A percentile compares a stretch with the other conserved stretches of the same genome.
Evolutionary conservation across 768 basidiomycete genomes (phyloP).

Genomic region (Boletus pseudopeckii): DNA sequence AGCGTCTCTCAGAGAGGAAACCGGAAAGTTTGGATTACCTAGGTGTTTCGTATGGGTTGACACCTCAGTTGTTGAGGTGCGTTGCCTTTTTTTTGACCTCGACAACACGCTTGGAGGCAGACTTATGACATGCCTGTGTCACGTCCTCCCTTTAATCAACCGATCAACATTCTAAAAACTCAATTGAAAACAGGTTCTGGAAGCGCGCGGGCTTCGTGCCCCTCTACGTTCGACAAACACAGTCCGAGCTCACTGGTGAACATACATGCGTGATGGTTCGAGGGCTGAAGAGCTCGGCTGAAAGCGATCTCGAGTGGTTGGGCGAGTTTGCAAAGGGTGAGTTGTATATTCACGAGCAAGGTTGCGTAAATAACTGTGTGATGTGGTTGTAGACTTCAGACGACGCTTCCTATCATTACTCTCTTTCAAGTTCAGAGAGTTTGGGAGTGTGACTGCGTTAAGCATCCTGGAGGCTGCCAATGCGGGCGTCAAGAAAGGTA

Average conservation of each 20-base stretch:
- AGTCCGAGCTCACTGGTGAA: constrained; percentile 94
- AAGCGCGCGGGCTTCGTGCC: constrained; percentile 91
- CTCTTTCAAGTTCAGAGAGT: constrained; percentile 94
- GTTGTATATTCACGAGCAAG: constrained; percentile 1
- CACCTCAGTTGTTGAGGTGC: constrained; percentile 74
- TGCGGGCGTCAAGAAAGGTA: constrained; percentile 46
- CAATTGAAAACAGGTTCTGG: constrained; percentile 69
- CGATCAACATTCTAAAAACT: background rate
- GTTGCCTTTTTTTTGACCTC: constrained; percentile 8
- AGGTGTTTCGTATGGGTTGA: constrained; percentile 95
- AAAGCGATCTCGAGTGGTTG: constrained; percentile 74
- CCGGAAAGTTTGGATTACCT: constrained; percentile 92
- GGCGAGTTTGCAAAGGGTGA: constrained; percentile 82
- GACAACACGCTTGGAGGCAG: too few species aligned
- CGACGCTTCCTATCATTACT: constrained; percentile 83
- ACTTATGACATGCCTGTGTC: background rate
- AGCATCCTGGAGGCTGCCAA: constrained; percentile 88
- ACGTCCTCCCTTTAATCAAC: background rate
- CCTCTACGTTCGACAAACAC: constrained; percentile 88
- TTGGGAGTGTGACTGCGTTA: constrained; percentile 81
- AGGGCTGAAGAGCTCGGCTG: constrained; percentile 66
- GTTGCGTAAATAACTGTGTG: background rate
- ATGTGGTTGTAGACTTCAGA: constrained; percentile 71
- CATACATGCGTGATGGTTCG: constrained; percentile 95
- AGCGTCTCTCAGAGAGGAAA: constrained; percentile 83